Base-by-base conservation (phyloP, 164 flowering plant species). In the Amborella trichopoda region DNA sequence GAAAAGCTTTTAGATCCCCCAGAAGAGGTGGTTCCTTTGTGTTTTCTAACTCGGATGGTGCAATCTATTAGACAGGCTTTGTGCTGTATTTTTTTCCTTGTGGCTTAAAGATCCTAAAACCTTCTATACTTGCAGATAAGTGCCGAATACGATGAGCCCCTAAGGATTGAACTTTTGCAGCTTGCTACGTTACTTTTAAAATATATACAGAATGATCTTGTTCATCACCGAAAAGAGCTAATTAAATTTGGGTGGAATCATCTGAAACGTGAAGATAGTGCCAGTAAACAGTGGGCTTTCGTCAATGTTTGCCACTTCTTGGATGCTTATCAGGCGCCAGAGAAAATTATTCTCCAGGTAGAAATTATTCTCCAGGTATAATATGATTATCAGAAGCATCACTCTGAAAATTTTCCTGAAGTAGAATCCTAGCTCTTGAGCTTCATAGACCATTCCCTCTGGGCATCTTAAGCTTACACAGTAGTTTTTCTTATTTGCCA, bases 201-300 rank as follows among this genome's bases (percentile, higher is more conserved):
- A 53, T 81, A 93, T 73, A 89, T 93, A 26, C 97, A 93, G 61
- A 81, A 49, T 70, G 94, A 93, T 52, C 96, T 93, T 68, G 99
- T 93, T 62, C 91, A 77, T 46, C 97, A 93, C 44, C 67, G 97
- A 48, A 93, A 93, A 55, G 99, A 93, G 58, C 89, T 93, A 10
- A 88, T 93, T 26, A 93, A 93, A 58, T 93, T 93, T 78, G 99
- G 99, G 2, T 93, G 99, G 99, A 88, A 93, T 70, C 99, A 93
- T 73, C 94, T 93, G 20, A 93, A 93, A 68, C 91, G 99, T 40
- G 99, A 93, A 74, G 99, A 93, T 48, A 85, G 95, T 81, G 96
- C 97, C 34, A 93, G 99, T 66, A 93, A 93, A 69, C 99, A 93
- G 63, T 93, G 99, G 97, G 99, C 99, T 40, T 93, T 93, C 72